Conservation (phyloP, 2,329 filamentous ascomycete species). For the Falciphora oryzae region DNA sequence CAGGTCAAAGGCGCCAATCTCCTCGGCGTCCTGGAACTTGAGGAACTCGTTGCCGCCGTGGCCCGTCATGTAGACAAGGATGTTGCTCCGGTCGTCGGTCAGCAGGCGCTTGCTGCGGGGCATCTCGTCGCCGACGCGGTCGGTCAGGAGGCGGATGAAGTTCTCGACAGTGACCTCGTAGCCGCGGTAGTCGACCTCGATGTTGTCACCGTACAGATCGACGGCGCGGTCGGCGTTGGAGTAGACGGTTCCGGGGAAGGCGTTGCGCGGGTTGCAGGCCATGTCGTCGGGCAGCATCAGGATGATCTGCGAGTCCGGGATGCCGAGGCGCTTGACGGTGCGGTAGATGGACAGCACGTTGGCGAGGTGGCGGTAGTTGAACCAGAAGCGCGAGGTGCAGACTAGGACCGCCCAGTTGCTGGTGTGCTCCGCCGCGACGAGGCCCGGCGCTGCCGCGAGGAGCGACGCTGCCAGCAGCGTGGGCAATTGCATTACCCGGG, state of each 20-base stretch:
- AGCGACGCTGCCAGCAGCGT: conserved; percentile 43
- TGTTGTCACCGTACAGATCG: conserved; percentile 96
- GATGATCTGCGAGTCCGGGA: conserved; percentile 98
- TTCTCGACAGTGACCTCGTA: conserved; percentile 99
- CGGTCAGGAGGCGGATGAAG: conserved; percentile 92
- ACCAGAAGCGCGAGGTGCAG: conserved; percentile 98
- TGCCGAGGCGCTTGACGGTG: conserved; percentile 94
- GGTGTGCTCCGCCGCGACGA: conserved; percentile 68
- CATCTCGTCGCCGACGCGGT: conserved; percentile 90
- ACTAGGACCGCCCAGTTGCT: conserved; percentile 99
- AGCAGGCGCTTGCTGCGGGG: conserved; percentile 88
- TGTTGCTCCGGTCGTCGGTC: conserved; percentile 93
- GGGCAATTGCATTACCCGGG: conserved; percentile 36
- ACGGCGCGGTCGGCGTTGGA: conserved; percentile 95
- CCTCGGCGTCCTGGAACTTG: conserved; percentile 97
- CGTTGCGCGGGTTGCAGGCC: conserved; percentile 98
- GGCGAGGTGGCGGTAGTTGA: conserved; percentile 97
- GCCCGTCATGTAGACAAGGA: conserved; percentile 98
- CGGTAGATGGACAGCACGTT: conserved; percentile 97
- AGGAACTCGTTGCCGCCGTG: conserved; percentile 97
- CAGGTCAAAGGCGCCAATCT: conserved; percentile 93
- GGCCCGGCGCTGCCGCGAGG: conserved; percentile 34
- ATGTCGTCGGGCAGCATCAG: conserved; percentile 99
- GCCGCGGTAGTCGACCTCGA: conserved; percentile 96
- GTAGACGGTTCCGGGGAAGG: conserved; percentile 96